These are phyloP conservation scores for Rhytidiadelphus loreus DNA, from an alignment of 225 moss, liverwort and hornwort species.

Conservation along the genomic window DNA sequence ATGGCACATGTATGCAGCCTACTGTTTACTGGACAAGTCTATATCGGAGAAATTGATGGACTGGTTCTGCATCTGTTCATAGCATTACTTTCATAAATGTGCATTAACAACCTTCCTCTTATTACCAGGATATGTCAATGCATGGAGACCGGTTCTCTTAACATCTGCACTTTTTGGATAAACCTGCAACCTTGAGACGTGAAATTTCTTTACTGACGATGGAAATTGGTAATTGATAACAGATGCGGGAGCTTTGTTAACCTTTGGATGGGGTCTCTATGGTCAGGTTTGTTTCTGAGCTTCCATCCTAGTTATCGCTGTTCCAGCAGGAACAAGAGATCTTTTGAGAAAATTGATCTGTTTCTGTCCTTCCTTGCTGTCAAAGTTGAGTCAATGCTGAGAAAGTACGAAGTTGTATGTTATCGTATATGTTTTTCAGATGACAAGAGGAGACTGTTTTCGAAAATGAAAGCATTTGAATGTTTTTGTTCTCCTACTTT, in stretches of 20 bases:
- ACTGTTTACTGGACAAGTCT: not conserved
- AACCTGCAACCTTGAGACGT: not conserved
- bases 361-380: not conserved
- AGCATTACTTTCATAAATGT: not conserved
- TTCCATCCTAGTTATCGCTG: not conserved
- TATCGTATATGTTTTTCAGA: not conserved
- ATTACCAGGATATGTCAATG: not conserved
- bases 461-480: not conserved
- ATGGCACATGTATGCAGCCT: not conserved
- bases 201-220: not conserved
- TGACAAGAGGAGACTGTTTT: not conserved
- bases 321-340: not conserved
- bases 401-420: not conserved
- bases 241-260: constrained; percentile 84
- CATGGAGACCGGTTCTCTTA: not conserved
- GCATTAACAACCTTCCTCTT: not conserved
- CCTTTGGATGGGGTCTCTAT: constrained; percentile 98
- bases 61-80: not conserved
- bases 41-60: not conserved
- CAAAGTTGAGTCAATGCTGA: not conserved
- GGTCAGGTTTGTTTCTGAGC: constrained; percentile 65
- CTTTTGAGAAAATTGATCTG: not conserved
- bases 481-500: not conserved
- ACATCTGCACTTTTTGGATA: not conserved
- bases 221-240: not conserved